Evolutionary conservation across 805 yeast genomes (phyloP), one percentile per base, ranked within the genome.

Genomic region (Starmerella khaoyaiensis): DNA sequence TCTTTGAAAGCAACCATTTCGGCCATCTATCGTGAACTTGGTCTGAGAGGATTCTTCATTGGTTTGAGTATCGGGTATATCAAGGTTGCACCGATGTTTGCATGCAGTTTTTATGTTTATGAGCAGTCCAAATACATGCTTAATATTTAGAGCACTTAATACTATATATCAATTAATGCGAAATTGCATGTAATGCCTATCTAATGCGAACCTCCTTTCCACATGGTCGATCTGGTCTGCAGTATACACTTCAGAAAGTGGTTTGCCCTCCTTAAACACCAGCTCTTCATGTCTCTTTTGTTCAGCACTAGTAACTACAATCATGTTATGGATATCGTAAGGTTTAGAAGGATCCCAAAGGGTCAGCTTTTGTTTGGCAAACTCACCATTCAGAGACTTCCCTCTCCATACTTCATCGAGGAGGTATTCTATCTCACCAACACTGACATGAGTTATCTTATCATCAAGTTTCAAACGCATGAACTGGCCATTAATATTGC

Each of bases 81-180:
- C 50, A 90, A 90, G 59, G 94, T 90, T 24, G 74, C 81, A 15
- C 98, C 98, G 7, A 90, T 90, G 98, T 87, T 77, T 52, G 94
- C 97, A 25, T 86, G 96, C 58, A 78, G 95, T 12, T 87, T 87
- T 58, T 86, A 73, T 55, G 95, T 87, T 25, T 90, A 90, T 59
- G 98, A 87, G 60, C 67, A 94, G 41, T 67, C 76, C 60, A 90
- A 90, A 62, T 62, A 63, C 49, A 57, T 65, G 36, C 59, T 90
- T 37, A 79, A 81, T 29, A 79, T 84, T 31, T 75, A 50, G 39
- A 11, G 21, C 4, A 18, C 5, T 15, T 22, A 5, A 23, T 10
- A 15, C 21, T 28, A 10, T 14, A 21, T 14, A n/a, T 31, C 20
- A 43, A 23, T 45, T 21, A 64, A 61, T 54, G 16, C 64, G 47